Evolutionary conservation across 371 early-diverging fungal species (phyloP).

Genomic region (Aphelidium insulamus): DNA sequence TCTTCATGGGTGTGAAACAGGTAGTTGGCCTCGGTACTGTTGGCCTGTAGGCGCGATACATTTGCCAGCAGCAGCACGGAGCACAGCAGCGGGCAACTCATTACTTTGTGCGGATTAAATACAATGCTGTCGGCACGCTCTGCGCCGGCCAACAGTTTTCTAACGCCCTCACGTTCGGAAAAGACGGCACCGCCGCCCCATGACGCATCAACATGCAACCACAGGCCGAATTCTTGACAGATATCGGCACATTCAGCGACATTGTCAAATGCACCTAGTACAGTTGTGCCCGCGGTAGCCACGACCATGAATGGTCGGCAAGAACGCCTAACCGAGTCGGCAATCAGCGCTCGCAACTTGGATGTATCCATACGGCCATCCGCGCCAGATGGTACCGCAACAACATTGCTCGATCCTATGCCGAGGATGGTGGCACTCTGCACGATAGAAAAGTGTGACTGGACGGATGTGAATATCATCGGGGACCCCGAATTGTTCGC

Average conservation of each 20-base stretch:
- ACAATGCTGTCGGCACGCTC: constrained; percentile 43
- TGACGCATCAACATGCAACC: constrained; percentile 68
- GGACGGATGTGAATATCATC: constrained; percentile 43
- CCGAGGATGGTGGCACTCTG: constrained; percentile 52
- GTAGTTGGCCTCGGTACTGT: constrained; percentile 40
- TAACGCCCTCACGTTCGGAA: constrained; percentile 14
- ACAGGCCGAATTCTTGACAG: constrained; percentile 35
- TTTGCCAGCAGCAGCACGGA: constrained; percentile 41
- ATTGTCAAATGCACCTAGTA: constrained; percentile 64
- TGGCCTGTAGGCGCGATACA: constrained; percentile 22
- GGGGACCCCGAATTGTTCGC: too few species aligned
- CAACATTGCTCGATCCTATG: constrained; percentile 39
- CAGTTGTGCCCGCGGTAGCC: constrained; percentile 70
- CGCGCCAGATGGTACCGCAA: constrained; percentile 37
- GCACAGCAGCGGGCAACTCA: constrained; percentile 65
- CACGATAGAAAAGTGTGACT: constrained; percentile 57
- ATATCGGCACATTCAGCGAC: constrained; percentile 27
- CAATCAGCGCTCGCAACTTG: constrained; percentile 19
- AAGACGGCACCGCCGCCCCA: constrained; percentile 63
- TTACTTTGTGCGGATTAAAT: constrained; percentile 64
- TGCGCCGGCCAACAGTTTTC: constrained; percentile 22
- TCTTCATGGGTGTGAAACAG: constrained; percentile 39
- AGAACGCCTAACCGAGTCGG: constrained; percentile 12
- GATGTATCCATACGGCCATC: constrained; percentile 35
- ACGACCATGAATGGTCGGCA: constrained; percentile 56